These are phyloP conservation scores for Tricholoma flavovirens DNA, from an alignment of 768 basidiomycete species.

Conservation along the genomic window DNA sequence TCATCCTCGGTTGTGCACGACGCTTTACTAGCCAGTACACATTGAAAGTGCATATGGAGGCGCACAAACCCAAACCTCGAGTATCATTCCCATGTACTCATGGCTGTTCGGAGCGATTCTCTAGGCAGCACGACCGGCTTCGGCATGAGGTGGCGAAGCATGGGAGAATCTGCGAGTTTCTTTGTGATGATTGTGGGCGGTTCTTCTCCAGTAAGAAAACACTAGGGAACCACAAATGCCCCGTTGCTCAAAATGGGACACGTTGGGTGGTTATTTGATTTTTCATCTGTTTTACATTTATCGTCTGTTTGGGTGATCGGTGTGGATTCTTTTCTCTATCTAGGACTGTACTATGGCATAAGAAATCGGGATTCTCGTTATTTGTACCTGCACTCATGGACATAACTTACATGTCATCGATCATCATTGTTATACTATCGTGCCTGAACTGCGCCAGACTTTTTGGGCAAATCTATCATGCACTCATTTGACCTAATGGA, in stretches of 20 bases:
- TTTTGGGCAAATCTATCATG: neutral
- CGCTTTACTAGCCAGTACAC: constrained; percentile 52
- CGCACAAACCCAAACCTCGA: constrained; percentile 48
- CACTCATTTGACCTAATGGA: neutral
- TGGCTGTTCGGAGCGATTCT: constrained; percentile 52
- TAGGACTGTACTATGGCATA: neutral
- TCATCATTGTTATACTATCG: neutral
- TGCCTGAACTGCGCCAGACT: no score
- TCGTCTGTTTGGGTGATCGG: neutral
- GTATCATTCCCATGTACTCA: constrained; percentile 44
- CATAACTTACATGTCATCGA: neutral
- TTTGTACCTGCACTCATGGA: neutral
- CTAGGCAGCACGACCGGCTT: constrained; percentile 50
- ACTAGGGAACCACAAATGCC: constrained; percentile 51
- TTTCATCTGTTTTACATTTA: neutral
- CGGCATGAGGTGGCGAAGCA: constrained; percentile 57
- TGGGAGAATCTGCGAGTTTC: constrained; percentile 49
- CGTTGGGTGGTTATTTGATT: constrained; percentile 41
- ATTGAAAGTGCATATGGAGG: constrained; percentile 48
- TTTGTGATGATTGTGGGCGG: constrained; percentile 44
- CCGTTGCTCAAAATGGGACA: constrained; percentile 41
- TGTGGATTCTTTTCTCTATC: neutral
- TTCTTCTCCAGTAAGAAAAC: constrained; percentile 52
- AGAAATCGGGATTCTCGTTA: neutral
- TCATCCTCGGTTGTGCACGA: constrained; percentile 40